phyloP scores from a whole-genome alignment of 2,329 filamentous ascomycete genomes.

The Claviceps sorghi region DNA sequence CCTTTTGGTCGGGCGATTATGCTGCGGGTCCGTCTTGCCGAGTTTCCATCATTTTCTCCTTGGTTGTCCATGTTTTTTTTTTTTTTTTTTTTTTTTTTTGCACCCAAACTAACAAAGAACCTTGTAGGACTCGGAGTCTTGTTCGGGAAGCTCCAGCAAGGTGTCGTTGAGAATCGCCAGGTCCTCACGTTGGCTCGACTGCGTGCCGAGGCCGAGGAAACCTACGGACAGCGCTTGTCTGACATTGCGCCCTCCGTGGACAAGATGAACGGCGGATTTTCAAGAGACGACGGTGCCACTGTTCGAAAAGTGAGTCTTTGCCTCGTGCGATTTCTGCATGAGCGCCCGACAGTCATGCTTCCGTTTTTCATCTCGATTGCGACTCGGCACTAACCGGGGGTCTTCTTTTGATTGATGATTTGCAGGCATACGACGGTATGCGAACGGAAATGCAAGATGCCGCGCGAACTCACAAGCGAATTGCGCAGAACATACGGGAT shows the following conservation, averaged over 20 bases:
- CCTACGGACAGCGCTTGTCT: conserved; percentile 65
- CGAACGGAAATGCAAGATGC: conserved; percentile 87
- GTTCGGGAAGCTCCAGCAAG: conserved; percentile 93
- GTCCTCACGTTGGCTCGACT: conserved; percentile 80
- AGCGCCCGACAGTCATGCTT: not conserved
- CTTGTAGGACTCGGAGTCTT: conserved; percentile 67
- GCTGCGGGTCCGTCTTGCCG: conserved; percentile 54
- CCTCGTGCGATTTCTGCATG: not conserved
- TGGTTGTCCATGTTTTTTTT: not conserved
- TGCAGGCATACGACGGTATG: conserved; percentile 82
- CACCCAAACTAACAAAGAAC: conserved; percentile 7
- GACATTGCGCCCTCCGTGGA: conserved; percentile 75
- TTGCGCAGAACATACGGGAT: conserved; percentile 90
- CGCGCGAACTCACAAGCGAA: conserved; percentile 80
- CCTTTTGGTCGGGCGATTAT: conserved; percentile 97
- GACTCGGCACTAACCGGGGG: conserved; percentile 8
- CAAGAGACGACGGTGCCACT: conserved; percentile 86
- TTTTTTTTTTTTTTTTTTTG: not conserved
- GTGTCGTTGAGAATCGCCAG: conserved; percentile 88
- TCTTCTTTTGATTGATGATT: conserved; percentile 1
- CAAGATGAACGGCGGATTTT: conserved; percentile 70
- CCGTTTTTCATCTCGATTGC: not conserved
- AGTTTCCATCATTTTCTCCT: not conserved
- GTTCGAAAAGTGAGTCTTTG: conserved; percentile 60
- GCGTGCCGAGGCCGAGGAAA: conserved; percentile 89